phyloP scores from a whole-genome alignment of 2,329 filamentous ascomycete species.

The Aspergillus floridensis region DNA sequence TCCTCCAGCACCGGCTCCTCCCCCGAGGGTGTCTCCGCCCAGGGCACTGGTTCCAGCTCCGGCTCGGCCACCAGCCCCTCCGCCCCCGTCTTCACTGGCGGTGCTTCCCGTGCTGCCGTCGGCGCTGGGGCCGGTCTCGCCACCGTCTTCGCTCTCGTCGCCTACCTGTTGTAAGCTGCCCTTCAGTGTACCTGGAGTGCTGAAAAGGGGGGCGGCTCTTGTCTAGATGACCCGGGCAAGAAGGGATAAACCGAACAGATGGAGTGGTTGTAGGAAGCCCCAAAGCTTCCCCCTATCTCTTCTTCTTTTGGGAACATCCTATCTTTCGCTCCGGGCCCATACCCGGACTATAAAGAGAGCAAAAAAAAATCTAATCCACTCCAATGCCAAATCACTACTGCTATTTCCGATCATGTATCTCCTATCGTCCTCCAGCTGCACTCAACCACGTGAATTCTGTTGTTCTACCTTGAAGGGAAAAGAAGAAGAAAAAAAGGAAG shows the following conservation, averaged over 20 bases:
- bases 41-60: constrained; percentile 5
- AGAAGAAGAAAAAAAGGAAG: no score
- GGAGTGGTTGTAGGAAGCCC: not conserved
- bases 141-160: constrained; percentile 53
- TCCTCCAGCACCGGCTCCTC: constrained; percentile 7
- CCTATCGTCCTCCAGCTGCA: no score
- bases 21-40: constrained; percentile 17
- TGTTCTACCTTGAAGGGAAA: no score
- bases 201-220: not conserved
- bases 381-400: no score
- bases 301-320: not conserved
- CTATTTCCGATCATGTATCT: no score
- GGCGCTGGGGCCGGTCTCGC: constrained; percentile 52
- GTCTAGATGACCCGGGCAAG: not conserved
- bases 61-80: constrained; percentile 29
- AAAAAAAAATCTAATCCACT: not conserved
- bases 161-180: constrained; percentile 44
- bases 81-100: constrained; percentile 48
- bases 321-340: not conserved
- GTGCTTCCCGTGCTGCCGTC: constrained; percentile 48
- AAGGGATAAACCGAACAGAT: not conserved
- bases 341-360: not conserved
- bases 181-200: not conserved
- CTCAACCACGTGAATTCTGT: no score
- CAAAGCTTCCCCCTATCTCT: no score